phyloP scores from a whole-genome alignment of 306 rosid species.

The Carpinus fangiana region DNA sequence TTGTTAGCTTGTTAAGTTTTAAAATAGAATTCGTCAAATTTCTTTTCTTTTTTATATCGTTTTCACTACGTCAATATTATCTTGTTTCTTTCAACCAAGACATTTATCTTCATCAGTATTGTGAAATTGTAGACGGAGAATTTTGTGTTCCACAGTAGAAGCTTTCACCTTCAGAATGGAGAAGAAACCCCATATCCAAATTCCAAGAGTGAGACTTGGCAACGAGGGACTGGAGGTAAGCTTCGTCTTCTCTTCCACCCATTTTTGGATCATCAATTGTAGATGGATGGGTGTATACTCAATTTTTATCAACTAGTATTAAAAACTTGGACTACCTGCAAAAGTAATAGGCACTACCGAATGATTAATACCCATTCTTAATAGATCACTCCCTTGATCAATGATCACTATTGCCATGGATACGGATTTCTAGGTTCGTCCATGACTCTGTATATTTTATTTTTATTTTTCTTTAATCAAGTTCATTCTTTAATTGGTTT shows the following conservation, averaged over 20 bases:
- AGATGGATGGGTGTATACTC: too few relatives aligned
- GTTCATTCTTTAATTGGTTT: neutral
- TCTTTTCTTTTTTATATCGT: too few relatives aligned
- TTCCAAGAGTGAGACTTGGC: conserved; percentile 18
- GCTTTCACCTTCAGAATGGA: neutral
- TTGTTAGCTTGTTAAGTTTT: too few relatives aligned
- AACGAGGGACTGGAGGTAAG: conserved; percentile 20
- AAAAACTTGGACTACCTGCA: too few relatives aligned
- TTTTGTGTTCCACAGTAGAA: neutral
- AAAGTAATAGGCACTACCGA: too few relatives aligned
- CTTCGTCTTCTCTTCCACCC: neutral
- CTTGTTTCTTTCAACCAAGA: too few relatives aligned
- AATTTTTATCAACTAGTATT: too few relatives aligned
- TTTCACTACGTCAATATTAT: too few relatives aligned
- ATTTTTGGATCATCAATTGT: neutral
- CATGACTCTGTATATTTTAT: neutral
- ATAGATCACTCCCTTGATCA: neutral
- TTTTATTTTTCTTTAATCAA: neutral
- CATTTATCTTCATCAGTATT: too few relatives aligned
- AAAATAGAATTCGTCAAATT: too few relatives aligned
- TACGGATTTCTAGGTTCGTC: neutral
- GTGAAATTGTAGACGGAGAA: too few relatives aligned
- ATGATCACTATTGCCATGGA: neutral
- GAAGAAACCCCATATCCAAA: conserved; percentile 1
- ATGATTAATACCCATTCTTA: neutral